phyloP scores from a whole-genome alignment of 2,329 filamentous ascomycete species.

The Epichloe scottii region DNA sequence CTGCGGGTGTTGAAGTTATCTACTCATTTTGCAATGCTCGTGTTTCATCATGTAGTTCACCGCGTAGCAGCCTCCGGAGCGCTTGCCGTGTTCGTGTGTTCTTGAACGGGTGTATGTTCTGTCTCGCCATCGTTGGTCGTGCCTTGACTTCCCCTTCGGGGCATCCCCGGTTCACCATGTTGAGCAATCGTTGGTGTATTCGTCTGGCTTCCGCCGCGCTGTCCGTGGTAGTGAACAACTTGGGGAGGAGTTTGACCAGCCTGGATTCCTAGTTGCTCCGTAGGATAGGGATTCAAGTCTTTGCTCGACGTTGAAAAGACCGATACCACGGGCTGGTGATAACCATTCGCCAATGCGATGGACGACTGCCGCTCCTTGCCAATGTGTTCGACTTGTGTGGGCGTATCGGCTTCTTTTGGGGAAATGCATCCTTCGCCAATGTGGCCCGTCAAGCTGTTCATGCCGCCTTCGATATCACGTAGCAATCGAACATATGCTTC shows the following conservation, averaged over 20 bases:
- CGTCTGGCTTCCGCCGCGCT: slow-evolving; percentile 53
- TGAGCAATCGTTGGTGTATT: slow-evolving; percentile 48
- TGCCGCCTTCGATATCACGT: slow-evolving; percentile 83
- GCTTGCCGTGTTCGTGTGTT: slow-evolving; percentile 15
- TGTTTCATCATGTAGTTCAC: background rate
- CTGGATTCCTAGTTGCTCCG: slow-evolving; percentile 49
- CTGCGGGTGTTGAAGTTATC: background rate
- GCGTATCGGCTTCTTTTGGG: slow-evolving; percentile 46
- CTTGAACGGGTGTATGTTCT: slow-evolving; percentile 23
- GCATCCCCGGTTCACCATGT: slow-evolving; percentile 34
- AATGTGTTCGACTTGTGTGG: slow-evolving; percentile 46
- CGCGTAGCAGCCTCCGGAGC: slow-evolving; percentile 6
- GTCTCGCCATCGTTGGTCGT: slow-evolving; percentile 26
- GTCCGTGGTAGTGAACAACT: slow-evolving; percentile 55
- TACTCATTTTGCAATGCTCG: background rate
- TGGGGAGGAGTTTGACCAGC: slow-evolving; percentile 51
- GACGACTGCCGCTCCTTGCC: slow-evolving; percentile 32
- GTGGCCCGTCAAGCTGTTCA: slow-evolving; percentile 58
- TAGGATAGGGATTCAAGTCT: slow-evolving; percentile 55
- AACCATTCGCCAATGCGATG: slow-evolving; percentile 43
- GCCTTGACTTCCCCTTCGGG: slow-evolving; percentile 38
- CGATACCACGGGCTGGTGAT: slow-evolving; percentile 54
- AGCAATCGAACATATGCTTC: slow-evolving; percentile 92
- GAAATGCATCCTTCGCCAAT: slow-evolving; percentile 37
- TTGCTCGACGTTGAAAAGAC: slow-evolving; percentile 60